Evolutionary conservation across 2,329 filamentous ascomycete genomes (phyloP), one percentile per base, ranked within the genome.

Genomic region (Nemania sp.): DNA sequence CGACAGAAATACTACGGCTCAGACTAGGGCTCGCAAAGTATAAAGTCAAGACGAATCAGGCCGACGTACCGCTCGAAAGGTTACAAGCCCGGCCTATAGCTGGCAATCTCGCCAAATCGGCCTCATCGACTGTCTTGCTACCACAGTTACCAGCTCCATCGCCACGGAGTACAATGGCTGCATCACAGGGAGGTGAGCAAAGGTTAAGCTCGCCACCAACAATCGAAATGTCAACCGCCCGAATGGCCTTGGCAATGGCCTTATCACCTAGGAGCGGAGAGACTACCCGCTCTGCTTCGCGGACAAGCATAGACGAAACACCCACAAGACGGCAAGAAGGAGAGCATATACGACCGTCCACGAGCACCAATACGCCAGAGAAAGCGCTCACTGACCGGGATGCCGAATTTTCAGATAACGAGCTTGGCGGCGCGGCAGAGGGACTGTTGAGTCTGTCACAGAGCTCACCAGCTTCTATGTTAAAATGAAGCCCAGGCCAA

Each of bases 41-140:
- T 76, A 91, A 91, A 72, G 77, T 92, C 61, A 80, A 80, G 52
- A 91, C 88, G 2, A 84, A 88, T 55, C 89, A 92, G 70, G 80
- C 84, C 49, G 74, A 81, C 52, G 77, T 89, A 23, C 85, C 87
- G 1, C 78, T 90, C 56, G 77, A 84, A 50, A 72, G 81, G 40
- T 75, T 91, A 17, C 75, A 84, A 63, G 66, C 75, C 43, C 70
- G 72, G 24, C 70, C 68, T 17, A 19, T 72, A 7, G 60, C 60
- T 5, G 57, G 61, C 41, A 20, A 41, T n/a, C 14, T 37, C 11
- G 6, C n/a, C 15, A 49, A 36, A 40, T 33, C 17, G 28, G 31
- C 41, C 2, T 26, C 42, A 9, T 34, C 24, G 24, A 42, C 37
- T 19, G 17, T 45, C 42, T 14, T 52, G 36, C 37, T 47, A 57